Percentiles rank a stretch among this genome's conserved stretches.
Evolutionary conservation across 345 rosid species (phyloP).

Genomic region (Jatropha curcas): DNA sequence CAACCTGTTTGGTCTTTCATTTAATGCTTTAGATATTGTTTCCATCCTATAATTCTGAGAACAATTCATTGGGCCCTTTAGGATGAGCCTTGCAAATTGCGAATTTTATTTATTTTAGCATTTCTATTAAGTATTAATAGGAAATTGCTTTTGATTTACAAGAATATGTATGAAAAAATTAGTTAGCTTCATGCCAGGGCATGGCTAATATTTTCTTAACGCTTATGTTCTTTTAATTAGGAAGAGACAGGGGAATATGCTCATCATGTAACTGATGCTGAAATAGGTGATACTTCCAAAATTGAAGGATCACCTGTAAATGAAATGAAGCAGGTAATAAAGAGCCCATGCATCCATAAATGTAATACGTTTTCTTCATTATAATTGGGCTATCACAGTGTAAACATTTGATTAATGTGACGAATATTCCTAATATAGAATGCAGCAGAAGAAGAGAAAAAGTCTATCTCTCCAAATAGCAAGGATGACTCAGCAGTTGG

Average conservation of each 20-base stretch:
- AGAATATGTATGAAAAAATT: too few relatives aligned
- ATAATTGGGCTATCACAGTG: background rate
- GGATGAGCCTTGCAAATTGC: too few relatives aligned
- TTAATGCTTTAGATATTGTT: background rate
- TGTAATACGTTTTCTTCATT: background rate
- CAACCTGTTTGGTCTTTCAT: background rate
- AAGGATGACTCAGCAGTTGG: constrained; percentile 37
- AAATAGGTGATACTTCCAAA: constrained; percentile 30
- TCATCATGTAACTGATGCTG: constrained; percentile 41
- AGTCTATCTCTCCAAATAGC: constrained; percentile 33
- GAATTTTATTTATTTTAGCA: too few relatives aligned
- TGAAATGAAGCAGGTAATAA: constrained; percentile 41
- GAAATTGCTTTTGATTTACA: too few relatives aligned
- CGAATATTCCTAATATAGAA: constrained; percentile 35
- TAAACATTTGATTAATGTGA: constrained; percentile 12
- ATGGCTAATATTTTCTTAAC: constrained; percentile 4
- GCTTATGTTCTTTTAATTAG: constrained; percentile 19
- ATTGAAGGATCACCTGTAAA: constrained; percentile 29
- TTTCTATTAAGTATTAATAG: too few relatives aligned
- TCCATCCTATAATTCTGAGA: too few relatives aligned
- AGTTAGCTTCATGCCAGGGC: too few relatives aligned
- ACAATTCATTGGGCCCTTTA: too few relatives aligned
- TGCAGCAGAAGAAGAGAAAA: constrained; percentile 32
- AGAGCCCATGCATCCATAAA: background rate
- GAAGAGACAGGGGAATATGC: constrained; percentile 24